These are phyloP conservation scores for Neonectria punicea DNA, from an alignment of 2,329 filamentous ascomycete genomes.

Conservation along the genomic window DNA sequence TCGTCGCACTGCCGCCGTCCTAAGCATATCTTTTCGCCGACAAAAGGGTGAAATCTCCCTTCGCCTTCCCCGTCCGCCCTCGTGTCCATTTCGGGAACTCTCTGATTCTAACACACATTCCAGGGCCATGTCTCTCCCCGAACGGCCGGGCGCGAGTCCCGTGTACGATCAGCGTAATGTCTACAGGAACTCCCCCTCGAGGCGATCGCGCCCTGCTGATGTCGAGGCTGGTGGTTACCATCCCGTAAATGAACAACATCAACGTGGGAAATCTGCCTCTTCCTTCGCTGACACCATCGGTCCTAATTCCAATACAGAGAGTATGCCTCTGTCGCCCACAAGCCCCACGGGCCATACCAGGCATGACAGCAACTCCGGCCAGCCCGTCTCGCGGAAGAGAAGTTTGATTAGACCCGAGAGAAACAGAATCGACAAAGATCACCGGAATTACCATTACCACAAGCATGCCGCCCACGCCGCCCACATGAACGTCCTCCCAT, in stretches of 20 bases:
- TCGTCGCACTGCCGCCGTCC: slow-evolving; percentile 24
- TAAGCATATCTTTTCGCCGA: slow-evolving; percentile 20
- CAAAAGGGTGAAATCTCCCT: slow-evolving; percentile 30
- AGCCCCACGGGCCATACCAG: slow-evolving; percentile 46
- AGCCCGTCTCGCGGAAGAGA: slow-evolving; percentile 74
- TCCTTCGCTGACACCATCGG: slow-evolving; percentile 69
- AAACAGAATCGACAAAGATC: slow-evolving; percentile 83
- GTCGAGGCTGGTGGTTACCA: slow-evolving; percentile 72
- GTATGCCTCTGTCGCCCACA: slow-evolving; percentile 63
- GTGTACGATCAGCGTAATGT: slow-evolving; percentile 69
- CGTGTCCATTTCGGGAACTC: slow-evolving; percentile 4
- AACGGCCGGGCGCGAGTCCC: slow-evolving; percentile 72
- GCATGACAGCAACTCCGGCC: slow-evolving; percentile 42
- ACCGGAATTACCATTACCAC: slow-evolving; percentile 95
- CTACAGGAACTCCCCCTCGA: slow-evolving; percentile 75
- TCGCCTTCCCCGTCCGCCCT: slow-evolving; percentile 16
- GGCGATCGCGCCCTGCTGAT: slow-evolving; percentile 73
- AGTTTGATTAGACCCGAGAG: slow-evolving; percentile 92
- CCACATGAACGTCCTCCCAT: slow-evolving; percentile 90
- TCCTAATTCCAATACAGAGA: slow-evolving; percentile 67
- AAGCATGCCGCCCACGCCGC: slow-evolving; percentile 95
- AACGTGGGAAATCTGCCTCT: slow-evolving; percentile 66
- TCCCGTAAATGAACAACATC: slow-evolving; percentile 57
- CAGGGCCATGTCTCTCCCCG: slow-evolving; percentile 69
- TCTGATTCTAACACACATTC: slow-evolving; percentile 34